Percentiles rank a stretch among this genome's conserved stretches.
phyloP scores from a whole-genome alignment of 805 yeast genomes.

The Lipomyces mesembrius region DNA sequence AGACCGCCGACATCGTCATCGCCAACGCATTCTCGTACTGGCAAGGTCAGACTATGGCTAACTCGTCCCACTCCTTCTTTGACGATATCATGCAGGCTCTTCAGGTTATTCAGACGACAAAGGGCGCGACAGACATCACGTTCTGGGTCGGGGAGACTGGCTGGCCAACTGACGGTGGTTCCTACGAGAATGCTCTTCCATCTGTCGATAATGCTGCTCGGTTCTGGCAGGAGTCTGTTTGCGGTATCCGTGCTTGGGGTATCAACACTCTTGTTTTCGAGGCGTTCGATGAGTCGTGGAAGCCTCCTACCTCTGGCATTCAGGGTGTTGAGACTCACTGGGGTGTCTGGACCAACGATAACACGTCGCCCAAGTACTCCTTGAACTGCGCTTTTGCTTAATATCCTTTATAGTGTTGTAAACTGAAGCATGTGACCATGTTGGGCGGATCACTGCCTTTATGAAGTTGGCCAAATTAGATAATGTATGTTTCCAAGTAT shows the following conservation, averaged over 20 bases:
- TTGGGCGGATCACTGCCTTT: too few species aligned
- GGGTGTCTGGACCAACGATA: slow-evolving; percentile 78
- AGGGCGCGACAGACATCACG: slow-evolving; percentile 82
- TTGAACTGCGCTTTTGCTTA: slow-evolving; percentile 21
- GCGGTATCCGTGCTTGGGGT: slow-evolving; percentile 97
- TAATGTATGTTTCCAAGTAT: too few species aligned
- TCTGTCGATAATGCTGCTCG: slow-evolving; percentile 70
- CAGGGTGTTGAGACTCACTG: slow-evolving; percentile 86
- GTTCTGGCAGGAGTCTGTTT: slow-evolving; percentile 87
- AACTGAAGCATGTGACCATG: too few species aligned
- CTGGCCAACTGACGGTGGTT: slow-evolving; percentile 90
- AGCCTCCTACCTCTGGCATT: slow-evolving; percentile 84
- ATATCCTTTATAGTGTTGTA: background rate
- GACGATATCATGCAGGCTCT: slow-evolving; percentile 98
- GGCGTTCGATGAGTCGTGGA: slow-evolving; percentile 96
- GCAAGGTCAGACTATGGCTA: slow-evolving; percentile 90
- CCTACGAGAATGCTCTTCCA: slow-evolving; percentile 71
- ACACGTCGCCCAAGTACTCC: slow-evolving; percentile 29
- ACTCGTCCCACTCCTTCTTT: slow-evolving; percentile 88
- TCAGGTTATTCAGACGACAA: slow-evolving; percentile 80
- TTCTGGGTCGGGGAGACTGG: slow-evolving; percentile 97
- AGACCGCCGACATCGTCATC: slow-evolving; percentile 81
- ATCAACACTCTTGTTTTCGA: slow-evolving; percentile 89
- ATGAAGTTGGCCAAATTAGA: too few species aligned
- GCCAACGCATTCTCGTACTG: slow-evolving; percentile 98